These are phyloP conservation scores for Pythium periplocum DNA, from an alignment of 352 stramenopile species.

Conservation along the genomic window DNA sequence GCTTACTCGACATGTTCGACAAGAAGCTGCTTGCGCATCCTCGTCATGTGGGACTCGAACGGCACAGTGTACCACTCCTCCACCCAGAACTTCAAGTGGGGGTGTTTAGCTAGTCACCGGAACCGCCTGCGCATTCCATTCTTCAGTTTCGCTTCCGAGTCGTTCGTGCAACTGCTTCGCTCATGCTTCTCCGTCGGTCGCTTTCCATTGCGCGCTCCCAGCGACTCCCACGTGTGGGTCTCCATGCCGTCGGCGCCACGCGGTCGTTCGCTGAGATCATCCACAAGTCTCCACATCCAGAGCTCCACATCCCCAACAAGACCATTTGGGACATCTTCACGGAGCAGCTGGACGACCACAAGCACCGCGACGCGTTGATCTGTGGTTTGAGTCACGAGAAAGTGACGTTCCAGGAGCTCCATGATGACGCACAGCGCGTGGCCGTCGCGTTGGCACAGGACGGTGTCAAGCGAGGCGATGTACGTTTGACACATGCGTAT, in stretches of 20 bases:
- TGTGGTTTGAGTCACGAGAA: conserved; percentile 45
- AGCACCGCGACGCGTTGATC: conserved; percentile 44
- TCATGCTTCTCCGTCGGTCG: neutral
- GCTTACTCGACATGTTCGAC: no score
- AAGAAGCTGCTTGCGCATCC: neutral
- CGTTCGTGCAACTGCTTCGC: neutral
- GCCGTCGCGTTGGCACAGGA: conserved; percentile 36
- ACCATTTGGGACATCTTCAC: conserved; percentile 44
- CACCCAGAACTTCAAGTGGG: neutral
- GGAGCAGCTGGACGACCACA: conserved; percentile 25
- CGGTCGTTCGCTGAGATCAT: conserved; percentile 11
- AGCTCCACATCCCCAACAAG: conserved; percentile 41
- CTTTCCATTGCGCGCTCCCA: neutral
- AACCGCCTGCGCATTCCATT: neutral
- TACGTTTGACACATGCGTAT: conserved; percentile 7
- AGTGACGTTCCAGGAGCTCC: conserved; percentile 41
- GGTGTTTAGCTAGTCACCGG: no score
- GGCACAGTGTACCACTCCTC: neutral
- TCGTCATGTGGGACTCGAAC: neutral
- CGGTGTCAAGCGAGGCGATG: conserved; percentile 43
- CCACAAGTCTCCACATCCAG: conserved; percentile 37
- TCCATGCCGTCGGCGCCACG: neutral
- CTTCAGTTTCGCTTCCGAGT: neutral
- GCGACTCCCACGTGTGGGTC: neutral
- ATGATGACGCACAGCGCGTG: conserved; percentile 28